Evolutionary conservation across 306 rosid species (phyloP).

Genomic region (Glycine tomentella): DNA sequence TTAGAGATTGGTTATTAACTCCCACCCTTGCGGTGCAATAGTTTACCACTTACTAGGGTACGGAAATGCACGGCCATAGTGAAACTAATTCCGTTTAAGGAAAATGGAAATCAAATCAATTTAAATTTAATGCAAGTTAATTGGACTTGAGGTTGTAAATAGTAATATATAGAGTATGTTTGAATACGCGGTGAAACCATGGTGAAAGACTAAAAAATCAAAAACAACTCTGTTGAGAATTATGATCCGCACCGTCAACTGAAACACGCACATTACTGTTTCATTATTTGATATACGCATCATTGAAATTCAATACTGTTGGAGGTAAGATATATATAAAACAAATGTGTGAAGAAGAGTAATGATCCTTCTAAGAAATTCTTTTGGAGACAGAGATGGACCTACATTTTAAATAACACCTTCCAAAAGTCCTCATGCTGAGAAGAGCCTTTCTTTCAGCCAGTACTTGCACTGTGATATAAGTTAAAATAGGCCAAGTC

Average conservation of each 20-base stretch:
- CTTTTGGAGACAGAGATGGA: slow-evolving; percentile 12
- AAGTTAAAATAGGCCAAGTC: slow-evolving; percentile 43
- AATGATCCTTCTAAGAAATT: not conserved
- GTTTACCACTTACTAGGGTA: not conserved
- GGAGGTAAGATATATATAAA: slow-evolving; percentile 1
- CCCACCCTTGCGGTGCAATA: not conserved
- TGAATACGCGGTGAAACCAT: too few species aligned
- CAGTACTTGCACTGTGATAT: slow-evolving; percentile 35
- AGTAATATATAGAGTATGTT: too few species aligned
- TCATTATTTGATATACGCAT: not conserved
- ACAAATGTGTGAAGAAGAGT: slow-evolving; percentile 21
- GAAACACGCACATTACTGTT: not conserved
- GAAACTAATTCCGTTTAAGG: not conserved
- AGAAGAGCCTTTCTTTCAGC: slow-evolving; percentile 31
- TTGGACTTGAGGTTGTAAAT: not conserved
- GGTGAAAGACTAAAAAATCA: too few species aligned
- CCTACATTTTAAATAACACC: slow-evolving; percentile 24
- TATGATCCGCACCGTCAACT: too few species aligned
- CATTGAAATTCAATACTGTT: slow-evolving; percentile 12
- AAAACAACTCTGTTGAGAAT: too few species aligned
- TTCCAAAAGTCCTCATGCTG: slow-evolving; percentile 39
- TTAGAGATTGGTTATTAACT: not conserved
- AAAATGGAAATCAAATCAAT: not conserved
- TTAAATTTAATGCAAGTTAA: not conserved
- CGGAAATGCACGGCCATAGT: not conserved